These are phyloP conservation scores for Micractinium sp. DNA, from an alignment of 139 green algal genomes.

Conservation along the genomic window DNA sequence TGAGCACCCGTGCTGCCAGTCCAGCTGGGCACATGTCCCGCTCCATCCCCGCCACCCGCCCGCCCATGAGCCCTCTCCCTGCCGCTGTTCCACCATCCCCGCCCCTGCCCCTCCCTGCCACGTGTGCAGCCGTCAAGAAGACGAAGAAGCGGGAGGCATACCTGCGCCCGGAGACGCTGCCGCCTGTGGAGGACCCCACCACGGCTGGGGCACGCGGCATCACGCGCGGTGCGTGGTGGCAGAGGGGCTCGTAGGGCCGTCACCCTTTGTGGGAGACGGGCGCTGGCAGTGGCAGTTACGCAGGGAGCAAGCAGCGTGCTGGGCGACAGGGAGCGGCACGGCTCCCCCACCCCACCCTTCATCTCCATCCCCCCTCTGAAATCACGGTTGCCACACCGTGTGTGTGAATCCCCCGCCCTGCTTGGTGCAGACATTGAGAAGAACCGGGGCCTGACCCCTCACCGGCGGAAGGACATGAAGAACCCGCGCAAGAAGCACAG, in stretches of 20 bases:
- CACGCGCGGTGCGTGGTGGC: conserved; percentile 43
- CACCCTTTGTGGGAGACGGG: too few relatives aligned
- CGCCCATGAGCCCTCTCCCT: background rate
- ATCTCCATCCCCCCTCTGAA: background rate
- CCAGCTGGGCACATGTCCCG: too few relatives aligned
- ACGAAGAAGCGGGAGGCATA: conserved; percentile 46
- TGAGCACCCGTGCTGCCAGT: too few relatives aligned
- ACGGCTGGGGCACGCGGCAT: conserved; percentile 65
- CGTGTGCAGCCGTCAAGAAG: conserved; percentile 62
- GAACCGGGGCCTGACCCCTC: conserved; percentile 96
- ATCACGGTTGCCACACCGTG: background rate
- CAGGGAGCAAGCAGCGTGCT: too few relatives aligned
- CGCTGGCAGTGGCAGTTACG: too few relatives aligned
- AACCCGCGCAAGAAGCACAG: conserved; percentile 89
- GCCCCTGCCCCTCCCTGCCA: background rate
- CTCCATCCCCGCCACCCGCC: too few relatives aligned
- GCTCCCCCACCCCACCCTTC: background rate
- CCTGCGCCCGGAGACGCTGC: conserved; percentile 44
- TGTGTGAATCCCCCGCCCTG: background rate
- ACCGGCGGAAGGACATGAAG: conserved; percentile 91
- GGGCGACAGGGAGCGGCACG: too few relatives aligned
- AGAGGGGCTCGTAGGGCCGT: background rate
- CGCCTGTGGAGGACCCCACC: conserved; percentile 65
- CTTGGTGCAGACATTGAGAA: conserved; percentile 81
- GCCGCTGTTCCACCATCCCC: background rate